These are phyloP conservation scores for Dendrobium officinale DNA, from an alignment of 106 monocot genomes.

Conservation along the genomic window DNA sequence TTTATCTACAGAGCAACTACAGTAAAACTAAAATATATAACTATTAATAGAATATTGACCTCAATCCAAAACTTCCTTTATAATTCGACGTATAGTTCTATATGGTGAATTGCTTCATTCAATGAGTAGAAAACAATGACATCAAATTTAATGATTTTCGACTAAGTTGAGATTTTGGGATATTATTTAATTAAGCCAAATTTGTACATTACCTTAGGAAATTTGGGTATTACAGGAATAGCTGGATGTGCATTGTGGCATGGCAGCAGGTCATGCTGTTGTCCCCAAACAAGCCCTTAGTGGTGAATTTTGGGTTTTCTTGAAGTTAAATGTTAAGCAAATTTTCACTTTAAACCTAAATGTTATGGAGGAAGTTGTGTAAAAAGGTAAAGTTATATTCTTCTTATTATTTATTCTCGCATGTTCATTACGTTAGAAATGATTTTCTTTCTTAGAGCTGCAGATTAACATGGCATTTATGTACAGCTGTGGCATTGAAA, in stretches of 20 bases:
- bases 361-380: not conserved
- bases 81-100: too few relatives aligned
- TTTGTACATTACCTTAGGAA: too few relatives aligned
- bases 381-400: not conserved
- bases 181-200: too few relatives aligned
- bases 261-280: not conserved
- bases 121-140: too few relatives aligned
- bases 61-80: too few relatives aligned
- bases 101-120: too few relatives aligned
- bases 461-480: not conserved
- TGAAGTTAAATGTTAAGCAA: not conserved
- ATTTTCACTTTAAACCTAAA: not conserved
- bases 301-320: not conserved
- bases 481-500: slow-evolving; percentile 68
- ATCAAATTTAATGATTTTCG: too few relatives aligned
- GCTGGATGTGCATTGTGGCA: not conserved
- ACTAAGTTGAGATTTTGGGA: too few relatives aligned
- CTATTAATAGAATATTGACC: too few relatives aligned
- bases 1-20: too few relatives aligned
- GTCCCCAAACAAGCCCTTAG: not conserved
- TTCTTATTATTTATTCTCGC: not conserved
- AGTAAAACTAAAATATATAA: too few relatives aligned
- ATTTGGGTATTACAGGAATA: not conserved
- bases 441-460: not conserved
- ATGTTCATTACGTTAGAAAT: not conserved